These are phyloP conservation scores for Mycosphaerelloides madeirae DNA, from an alignment of 2,329 filamentous ascomycete species.

Conservation along the genomic window DNA sequence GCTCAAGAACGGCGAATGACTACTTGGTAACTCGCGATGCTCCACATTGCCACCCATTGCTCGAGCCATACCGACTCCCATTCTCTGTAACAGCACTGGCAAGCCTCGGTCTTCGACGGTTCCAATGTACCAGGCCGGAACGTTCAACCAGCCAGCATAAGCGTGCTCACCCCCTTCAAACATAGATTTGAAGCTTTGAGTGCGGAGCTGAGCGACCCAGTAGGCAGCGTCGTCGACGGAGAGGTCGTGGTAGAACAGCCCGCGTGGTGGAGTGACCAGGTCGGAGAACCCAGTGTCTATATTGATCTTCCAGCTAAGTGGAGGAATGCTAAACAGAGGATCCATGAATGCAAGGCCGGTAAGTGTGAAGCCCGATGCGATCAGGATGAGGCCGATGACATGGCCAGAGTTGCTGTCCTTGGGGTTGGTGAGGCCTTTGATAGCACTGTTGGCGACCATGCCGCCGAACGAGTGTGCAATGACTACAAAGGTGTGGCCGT, in stretches of 20 bases:
- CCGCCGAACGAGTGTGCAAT: constrained; percentile 14
- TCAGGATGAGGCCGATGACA: constrained; percentile 9
- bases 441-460: constrained; percentile 11
- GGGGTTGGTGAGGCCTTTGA: constrained; percentile 10
- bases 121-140: constrained; percentile 11
- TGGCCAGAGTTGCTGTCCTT: background rate
- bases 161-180: constrained; percentile 14
- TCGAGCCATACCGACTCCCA: constrained; percentile 11
- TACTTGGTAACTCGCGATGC: constrained; percentile 6
- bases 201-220: constrained; percentile 6
- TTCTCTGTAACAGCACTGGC: constrained; percentile 9
- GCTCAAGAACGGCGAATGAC: constrained; percentile 14
- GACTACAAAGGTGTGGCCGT: constrained; percentile 7
- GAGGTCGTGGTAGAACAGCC: constrained; percentile 16
- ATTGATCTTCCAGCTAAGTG: constrained; percentile 6
- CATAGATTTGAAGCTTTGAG: constrained; percentile 10
- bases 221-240: constrained; percentile 6
- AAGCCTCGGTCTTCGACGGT: constrained; percentile 9
- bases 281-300: constrained; percentile 10
- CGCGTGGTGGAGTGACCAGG: constrained; percentile 3
- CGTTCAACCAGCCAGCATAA: constrained; percentile 14
- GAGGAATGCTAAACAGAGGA: constrained; percentile 8
- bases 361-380: constrained; percentile 13
- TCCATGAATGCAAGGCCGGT: constrained; percentile 14
- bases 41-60: constrained; percentile 10